Conservation (phyloP, 176 grass and related monocot genomes). For the Saccharum officinarum region DNA sequence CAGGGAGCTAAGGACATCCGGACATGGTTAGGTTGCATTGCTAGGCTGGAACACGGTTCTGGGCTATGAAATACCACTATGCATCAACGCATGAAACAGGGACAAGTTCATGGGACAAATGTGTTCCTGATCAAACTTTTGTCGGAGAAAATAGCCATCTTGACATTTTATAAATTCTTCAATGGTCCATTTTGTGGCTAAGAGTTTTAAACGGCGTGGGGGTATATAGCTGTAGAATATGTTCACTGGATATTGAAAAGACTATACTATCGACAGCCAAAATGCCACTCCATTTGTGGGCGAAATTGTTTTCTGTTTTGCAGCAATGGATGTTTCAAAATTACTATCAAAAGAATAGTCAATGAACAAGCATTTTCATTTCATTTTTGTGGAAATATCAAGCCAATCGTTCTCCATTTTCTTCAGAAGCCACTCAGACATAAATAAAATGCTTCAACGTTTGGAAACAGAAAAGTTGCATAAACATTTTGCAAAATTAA, state of each 20-base stretch:
- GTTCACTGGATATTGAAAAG: constrained; percentile 28
- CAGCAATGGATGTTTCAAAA: background rate
- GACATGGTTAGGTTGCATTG: constrained; percentile 8
- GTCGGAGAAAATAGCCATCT: constrained; percentile 24
- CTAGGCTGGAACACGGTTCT: constrained; percentile 54
- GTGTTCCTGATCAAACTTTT: constrained; percentile 38
- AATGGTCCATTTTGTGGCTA: constrained; percentile 17
- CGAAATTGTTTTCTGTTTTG: background rate
- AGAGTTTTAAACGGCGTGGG: background rate
- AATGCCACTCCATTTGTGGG: constrained; percentile 3
- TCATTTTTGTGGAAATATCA: background rate
- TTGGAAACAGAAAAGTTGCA: background rate
- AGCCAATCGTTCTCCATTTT: background rate
- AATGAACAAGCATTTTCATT: background rate
- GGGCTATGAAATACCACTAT: constrained; percentile 38
- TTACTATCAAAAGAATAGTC: background rate
- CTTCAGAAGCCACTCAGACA: background rate
- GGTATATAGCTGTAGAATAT: constrained; percentile 37
- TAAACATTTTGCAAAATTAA: background rate
- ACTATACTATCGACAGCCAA: constrained; percentile 15
- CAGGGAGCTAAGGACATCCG: background rate
- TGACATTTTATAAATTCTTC: constrained; percentile 21
- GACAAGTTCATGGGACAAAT: constrained; percentile 35
- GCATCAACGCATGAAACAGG: constrained; percentile 32
- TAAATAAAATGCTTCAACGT: background rate